These are phyloP conservation scores for Infundibulicybe gibba DNA, from an alignment of 768 basidiomycete species.

Conservation along the genomic window DNA sequence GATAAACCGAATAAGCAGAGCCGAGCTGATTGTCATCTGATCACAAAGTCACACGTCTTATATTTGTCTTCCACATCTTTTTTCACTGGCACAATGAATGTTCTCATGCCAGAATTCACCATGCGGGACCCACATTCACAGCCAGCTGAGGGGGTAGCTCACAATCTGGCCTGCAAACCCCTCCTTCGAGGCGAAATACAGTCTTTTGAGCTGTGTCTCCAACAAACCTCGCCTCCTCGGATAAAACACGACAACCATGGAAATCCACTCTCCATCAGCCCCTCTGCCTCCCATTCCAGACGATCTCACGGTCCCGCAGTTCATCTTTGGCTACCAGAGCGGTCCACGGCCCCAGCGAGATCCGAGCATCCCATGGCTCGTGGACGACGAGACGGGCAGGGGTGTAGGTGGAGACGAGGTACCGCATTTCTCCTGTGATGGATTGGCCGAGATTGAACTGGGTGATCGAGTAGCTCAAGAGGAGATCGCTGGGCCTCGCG, in stretches of 20 bases:
- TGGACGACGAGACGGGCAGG: conserved; percentile 47
- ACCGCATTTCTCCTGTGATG: conserved; percentile 2
- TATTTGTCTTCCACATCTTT: no score
- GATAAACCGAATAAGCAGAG: no score
- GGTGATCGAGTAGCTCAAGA: neutral
- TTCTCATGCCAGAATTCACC: no score
- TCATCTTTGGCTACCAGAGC: conserved; percentile 44
- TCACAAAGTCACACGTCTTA: no score
- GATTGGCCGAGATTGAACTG: neutral
- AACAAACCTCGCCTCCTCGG: no score
- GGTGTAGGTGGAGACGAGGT: conserved; percentile 37
- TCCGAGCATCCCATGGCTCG: conserved; percentile 35
- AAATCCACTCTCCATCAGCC: conserved; percentile 22
- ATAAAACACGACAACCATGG: conserved; percentile 14
- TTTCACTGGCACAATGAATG: no score
- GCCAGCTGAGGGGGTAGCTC: no score
- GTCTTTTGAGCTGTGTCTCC: no score
- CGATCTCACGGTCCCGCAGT: conserved; percentile 49
- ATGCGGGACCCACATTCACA: no score
- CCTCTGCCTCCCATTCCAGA: conserved; percentile 43
- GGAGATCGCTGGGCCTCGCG: conserved; percentile 39
- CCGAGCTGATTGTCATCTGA: no score
- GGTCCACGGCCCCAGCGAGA: conserved; percentile 33
- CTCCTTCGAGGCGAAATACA: no score
- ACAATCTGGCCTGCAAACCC: no score